These are phyloP conservation scores for Zasmidium citrigriseum DNA, from an alignment of 2,329 filamentous ascomycete genomes.

Conservation along the genomic window DNA sequence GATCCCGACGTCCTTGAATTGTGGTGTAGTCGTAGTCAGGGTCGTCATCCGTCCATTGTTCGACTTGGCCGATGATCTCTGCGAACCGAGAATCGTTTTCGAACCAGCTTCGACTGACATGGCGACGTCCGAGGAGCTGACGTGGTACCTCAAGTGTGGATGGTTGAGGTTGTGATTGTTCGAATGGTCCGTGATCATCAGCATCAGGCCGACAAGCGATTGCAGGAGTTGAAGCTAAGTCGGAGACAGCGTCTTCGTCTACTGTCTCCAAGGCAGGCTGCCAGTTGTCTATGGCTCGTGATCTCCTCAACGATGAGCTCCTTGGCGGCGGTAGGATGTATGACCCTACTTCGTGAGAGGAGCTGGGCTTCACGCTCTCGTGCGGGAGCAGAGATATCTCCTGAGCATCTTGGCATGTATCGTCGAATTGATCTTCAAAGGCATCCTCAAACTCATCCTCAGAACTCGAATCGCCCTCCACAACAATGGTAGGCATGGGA, in stretches of 20 bases:
- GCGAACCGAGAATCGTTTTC: constrained; percentile 7
- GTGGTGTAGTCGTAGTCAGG: neutral
- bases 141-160: neutral
- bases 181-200: no score
- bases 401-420: neutral
- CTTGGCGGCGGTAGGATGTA: no score
- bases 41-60: neutral
- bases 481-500: neutral
- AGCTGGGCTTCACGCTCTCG: no score
- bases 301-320: no score
- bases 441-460: neutral
- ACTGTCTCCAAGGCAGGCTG: no score
- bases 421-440: neutral
- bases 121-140: constrained; percentile 7
- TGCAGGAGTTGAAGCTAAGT: no score
- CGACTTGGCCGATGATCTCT: constrained; percentile 1
- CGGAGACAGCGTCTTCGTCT: no score
- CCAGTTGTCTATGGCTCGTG: no score
- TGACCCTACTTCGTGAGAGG: no score
- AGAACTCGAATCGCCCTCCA: neutral
- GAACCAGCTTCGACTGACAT: constrained; percentile 10
- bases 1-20: neutral
- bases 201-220: no score
- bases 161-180: no score
- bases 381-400: no score